Evolutionary conservation across 345 rosid genomes (phyloP), one percentile per base, ranked within the genome.

Genomic region (Jatropha curcas): DNA sequence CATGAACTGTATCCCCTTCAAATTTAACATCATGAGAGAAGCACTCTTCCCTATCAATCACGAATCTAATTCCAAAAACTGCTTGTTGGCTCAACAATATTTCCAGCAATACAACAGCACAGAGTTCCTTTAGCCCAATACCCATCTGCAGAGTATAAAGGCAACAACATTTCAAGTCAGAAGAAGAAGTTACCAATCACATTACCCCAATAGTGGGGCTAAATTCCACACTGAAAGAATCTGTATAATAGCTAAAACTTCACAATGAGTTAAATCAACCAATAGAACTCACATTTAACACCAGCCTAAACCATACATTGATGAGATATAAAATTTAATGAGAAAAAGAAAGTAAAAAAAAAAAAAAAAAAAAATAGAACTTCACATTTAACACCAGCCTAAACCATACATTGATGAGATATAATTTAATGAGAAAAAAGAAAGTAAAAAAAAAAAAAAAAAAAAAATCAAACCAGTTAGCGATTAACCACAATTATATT

Each of bases 31-130:
- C 78, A 72, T 86, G 83, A 46, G 91, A 83, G 80, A 87, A 81
- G 67, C 94, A 89, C 67, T 89, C 94, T 75, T 89, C 94, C 68
- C 86, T 80, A 24, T 89, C 88, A 13, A 89, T 83, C 66, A 84
- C 86, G 7, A 87, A 86, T 81, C 94, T 82, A 69, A 87, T 84
- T 39, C 86, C 94, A 6, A 57, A 74, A 57, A 72, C 90, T 0
- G 75, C 69, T 63, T 75, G 72, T 1, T 75, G 80, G 60, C 61
- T 71, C 19, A 33, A 80, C 17, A 81, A 16, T 19, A 87, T 31
- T 6, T 80, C 90, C 79, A 84, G 60, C 43, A 86, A 67, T 58
- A 70, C 46, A 11, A 65, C 76, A 69, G 73, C 43, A 60, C 56
- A 67, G 64, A 73, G 52, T 60, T 43, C 77, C 62, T 67, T 63